Evolutionary conservation across 371 early-diverging fungal genomes (phyloP).

Genomic region (Apophysomyces elegans): DNA sequence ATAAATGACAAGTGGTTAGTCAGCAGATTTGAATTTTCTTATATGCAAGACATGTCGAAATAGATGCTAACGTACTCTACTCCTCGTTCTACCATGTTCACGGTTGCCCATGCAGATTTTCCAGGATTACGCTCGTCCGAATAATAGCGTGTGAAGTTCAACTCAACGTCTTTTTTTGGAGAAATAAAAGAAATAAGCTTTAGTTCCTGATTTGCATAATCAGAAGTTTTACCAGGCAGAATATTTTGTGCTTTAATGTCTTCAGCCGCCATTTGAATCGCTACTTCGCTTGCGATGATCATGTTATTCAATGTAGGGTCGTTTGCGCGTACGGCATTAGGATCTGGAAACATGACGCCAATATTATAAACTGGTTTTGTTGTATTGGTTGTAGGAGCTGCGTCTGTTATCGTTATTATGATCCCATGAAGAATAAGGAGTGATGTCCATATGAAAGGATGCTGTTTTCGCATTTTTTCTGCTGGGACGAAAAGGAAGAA

Average conservation of each 20-base stretch:
- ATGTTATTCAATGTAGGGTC: conserved; percentile 37
- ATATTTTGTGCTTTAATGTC: conserved; percentile 25
- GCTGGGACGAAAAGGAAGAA: neutral
- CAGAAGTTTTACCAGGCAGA: conserved; percentile 30
- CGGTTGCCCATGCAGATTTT: conserved; percentile 35
- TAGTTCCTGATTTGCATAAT: conserved; percentile 1
- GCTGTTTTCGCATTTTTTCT: neutral
- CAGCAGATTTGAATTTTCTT: too few species aligned
- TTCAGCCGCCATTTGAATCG: conserved; percentile 31
- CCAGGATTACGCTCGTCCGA: conserved; percentile 31
- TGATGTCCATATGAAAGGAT: neutral
- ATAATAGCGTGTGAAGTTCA: conserved; percentile 36
- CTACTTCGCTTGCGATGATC: conserved; percentile 41
- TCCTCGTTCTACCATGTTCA: conserved; percentile 33
- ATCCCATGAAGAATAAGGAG: neutral
- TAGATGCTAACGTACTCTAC: conserved; percentile 28
- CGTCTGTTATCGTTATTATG: neutral
- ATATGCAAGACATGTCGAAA: too few species aligned
- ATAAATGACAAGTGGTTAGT: neutral
- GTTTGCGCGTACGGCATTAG: conserved; percentile 15
- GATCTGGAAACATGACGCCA: conserved; percentile 41
- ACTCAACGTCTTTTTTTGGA: conserved; percentile 29
- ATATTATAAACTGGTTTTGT: conserved; percentile 31
- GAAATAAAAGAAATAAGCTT: neutral
- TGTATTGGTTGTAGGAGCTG: conserved; percentile 10